Conservation (phyloP, 768 basidiomycete genomes). For the Cyathus striatus region DNA sequence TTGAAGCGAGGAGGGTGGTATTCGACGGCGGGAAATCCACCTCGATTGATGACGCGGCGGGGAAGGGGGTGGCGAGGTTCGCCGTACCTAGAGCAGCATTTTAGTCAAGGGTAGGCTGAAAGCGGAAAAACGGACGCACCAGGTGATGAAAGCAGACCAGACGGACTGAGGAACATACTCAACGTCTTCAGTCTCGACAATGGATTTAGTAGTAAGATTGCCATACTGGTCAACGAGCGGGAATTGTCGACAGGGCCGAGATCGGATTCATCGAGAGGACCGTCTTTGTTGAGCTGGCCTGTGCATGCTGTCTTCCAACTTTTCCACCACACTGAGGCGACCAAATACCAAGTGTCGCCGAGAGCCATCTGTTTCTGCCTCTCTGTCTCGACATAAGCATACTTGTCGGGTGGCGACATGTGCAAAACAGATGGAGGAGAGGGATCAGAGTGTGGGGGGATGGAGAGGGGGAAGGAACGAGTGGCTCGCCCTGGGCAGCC, state of each 20-base stretch:
- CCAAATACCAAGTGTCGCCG: slow-evolving; percentile 77
- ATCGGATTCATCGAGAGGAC: slow-evolving; percentile 51
- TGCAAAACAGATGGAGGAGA: slow-evolving; percentile 2
- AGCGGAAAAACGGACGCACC: slow-evolving; percentile 45
- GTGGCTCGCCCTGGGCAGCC: slow-evolving; percentile 48
- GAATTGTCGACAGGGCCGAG: slow-evolving; percentile 77
- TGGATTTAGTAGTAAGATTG: slow-evolving; percentile 32
- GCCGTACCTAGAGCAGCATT: slow-evolving; percentile 69
- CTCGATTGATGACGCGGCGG: slow-evolving; percentile 62
- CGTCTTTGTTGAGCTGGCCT: slow-evolving; percentile 66
- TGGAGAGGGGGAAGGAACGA: slow-evolving; percentile 23
- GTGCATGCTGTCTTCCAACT: slow-evolving; percentile 72
- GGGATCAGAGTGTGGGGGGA: slow-evolving; percentile 9
- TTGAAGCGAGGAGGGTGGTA: slow-evolving; percentile 64
- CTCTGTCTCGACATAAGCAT: slow-evolving; percentile 42
- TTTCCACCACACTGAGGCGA: slow-evolving; percentile 67
- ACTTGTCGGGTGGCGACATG: slow-evolving; percentile 39
- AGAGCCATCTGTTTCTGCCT: slow-evolving; percentile 45
- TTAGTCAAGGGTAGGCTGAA: slow-evolving; percentile 4
- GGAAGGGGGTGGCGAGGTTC: slow-evolving; percentile 48
- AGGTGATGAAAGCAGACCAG: slow-evolving; percentile 63
- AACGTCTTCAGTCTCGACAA: slow-evolving; percentile 63
- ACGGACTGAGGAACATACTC: slow-evolving; percentile 70
- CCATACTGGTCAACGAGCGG: slow-evolving; percentile 53
- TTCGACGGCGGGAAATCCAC: slow-evolving; percentile 54